Percentiles rank a stretch among this genome's conserved stretches.
Conservation (phyloP, 1,139 yeast species). For the Zygotorulaspora mrakii region DNA sequence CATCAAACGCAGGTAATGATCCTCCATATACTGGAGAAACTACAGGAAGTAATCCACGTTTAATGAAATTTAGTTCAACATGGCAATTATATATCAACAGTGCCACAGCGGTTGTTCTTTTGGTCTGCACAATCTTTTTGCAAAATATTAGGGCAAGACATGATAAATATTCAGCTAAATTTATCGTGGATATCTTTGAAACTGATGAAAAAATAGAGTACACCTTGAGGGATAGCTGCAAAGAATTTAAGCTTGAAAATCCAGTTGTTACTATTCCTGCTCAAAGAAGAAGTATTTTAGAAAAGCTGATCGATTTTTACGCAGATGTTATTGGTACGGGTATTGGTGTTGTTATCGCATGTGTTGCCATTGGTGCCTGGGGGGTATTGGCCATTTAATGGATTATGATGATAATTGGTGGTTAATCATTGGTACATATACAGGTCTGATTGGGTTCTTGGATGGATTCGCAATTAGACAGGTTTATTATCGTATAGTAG, state of each 20-base stretch:
- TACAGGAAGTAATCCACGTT: conserved; percentile 25
- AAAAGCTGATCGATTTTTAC: conserved; percentile 37
- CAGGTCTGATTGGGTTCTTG: conserved; percentile 41
- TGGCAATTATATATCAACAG: conserved; percentile 44
- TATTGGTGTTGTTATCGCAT: conserved; percentile 38
- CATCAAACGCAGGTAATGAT: conserved; percentile 26
- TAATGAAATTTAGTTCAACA: conserved; percentile 32
- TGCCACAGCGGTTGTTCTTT: conserved; percentile 39
- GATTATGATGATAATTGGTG: conserved; percentile 41
- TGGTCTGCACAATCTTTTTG: conserved; percentile 37
- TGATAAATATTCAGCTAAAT: conserved; percentile 31
- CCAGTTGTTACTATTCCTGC: conserved; percentile 27
- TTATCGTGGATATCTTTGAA: conserved; percentile 26
- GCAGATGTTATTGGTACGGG: conserved; percentile 43
- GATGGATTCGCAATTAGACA: conserved; percentile 42
- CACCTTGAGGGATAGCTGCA: conserved; percentile 23
- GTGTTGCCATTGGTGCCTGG: conserved; percentile 39
- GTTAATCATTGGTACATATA: conserved; percentile 43
- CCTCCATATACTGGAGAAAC: conserved; percentile 30
- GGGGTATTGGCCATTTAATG: conserved; percentile 36
- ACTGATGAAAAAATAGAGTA: conserved; percentile 36
- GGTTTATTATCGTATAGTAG: conserved; percentile 36
- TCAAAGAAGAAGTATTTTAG: conserved; percentile 25
- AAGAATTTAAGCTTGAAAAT: conserved; percentile 29
- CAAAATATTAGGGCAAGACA: conserved; percentile 41